phyloP scores from a whole-genome alignment of 306 rosid species.

The Ormosia semicastrata region DNA sequence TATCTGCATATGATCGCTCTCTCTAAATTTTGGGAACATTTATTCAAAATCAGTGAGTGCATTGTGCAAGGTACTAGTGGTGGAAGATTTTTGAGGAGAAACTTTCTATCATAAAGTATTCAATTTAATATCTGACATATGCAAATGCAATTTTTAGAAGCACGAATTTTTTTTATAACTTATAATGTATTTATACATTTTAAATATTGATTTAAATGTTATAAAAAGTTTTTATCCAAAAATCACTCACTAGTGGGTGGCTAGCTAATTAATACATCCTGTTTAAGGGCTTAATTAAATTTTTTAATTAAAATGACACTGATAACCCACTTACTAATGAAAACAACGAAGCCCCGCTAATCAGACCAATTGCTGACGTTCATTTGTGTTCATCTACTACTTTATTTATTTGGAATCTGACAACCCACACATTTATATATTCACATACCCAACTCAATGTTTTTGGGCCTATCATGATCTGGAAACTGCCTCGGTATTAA shows the following conservation, averaged over 20 bases:
- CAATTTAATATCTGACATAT: too few species aligned
- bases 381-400: background rate
- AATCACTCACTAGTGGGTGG: conserved; percentile 4
- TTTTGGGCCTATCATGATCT: background rate
- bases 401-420: background rate
- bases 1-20: background rate
- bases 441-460: too few species aligned
- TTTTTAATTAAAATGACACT: conserved; percentile 12
- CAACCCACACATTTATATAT: background rate
- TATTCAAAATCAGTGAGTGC: background rate
- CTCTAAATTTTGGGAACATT: conserved; percentile 10
- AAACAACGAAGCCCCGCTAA: conserved; percentile 6
- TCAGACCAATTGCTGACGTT: conserved; percentile 3
- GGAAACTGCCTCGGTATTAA: background rate
- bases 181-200: too few species aligned
- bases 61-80: background rate
- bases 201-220: too few species aligned
- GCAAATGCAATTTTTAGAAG: too few species aligned
- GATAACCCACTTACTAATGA: conserved; percentile 3
- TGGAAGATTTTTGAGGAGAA: too few species aligned
- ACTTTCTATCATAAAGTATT: too few species aligned
- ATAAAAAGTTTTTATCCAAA: too few species aligned
- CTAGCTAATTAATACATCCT: conserved; percentile 22
- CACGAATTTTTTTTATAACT: too few species aligned
- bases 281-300: background rate